Base-by-base conservation (phyloP, 1,284 basidiomycete species). In the Tilletia indica region DNA sequence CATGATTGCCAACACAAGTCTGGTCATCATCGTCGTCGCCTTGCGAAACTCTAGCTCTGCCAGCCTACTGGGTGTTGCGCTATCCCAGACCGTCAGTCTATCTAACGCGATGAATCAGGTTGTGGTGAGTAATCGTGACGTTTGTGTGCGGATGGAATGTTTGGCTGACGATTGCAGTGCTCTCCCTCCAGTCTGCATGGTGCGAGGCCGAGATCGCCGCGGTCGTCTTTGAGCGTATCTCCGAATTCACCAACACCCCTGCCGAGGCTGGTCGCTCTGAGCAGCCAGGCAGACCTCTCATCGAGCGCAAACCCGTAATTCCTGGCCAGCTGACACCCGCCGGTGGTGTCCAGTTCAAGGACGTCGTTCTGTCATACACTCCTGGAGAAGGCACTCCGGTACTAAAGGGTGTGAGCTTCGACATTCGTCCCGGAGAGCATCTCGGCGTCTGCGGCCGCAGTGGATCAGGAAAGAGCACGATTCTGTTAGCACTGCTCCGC, bases 131-230 rank as follows among this genome's bases (percentile, higher is more conserved):
- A 49, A 61, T 71, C 48, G 14, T 49, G 48, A 2, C 48, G 12
- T 49, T 49, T 49, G 1, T 49, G n/a, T 49, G n/a, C n/a, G 12
- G 48, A 49, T 12, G 48, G n/a, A 49, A 12, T 49, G 48, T 49
- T 49, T n/a, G n/a, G 48, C n/a, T 49, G 48, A 49, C 48, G 48
- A 1, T 14, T n/a, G 1, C 48, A n/a, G 48, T 49, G 48, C 48
- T n/a, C 48, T 49, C 48, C n/a, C n/a, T 49, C 48, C 67, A 82
- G 4, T 68, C 83, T 68, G 74, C 78, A 47, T 83, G 80, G 73
- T 82, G 82, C 21, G 76, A 80, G n/a, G 76, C 81, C 25, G 85
- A 85, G 69, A 85, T 85, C 70, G 83, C 81, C 0, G 77, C 80
- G 9, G 81, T 85, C 11, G 81, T 83, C 4, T 72, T 85, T 25